Evolutionary conservation across 371 early-diverging fungal genomes (phyloP).

Genomic region (Mucor lusitanicus): DNA sequence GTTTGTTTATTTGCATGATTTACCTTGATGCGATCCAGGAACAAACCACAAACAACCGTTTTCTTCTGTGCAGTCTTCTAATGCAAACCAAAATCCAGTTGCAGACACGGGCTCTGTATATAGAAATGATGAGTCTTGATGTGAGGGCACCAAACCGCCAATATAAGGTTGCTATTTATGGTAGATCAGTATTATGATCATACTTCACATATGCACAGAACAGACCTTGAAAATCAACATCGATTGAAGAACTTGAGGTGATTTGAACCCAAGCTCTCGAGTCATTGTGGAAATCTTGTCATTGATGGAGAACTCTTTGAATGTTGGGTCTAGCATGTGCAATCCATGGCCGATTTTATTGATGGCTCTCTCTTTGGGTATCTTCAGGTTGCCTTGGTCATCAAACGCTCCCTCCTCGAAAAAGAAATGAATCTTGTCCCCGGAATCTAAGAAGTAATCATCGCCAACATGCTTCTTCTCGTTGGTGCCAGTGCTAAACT

Average conservation of each 20-base stretch:
- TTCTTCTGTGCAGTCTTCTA: conserved; percentile 86
- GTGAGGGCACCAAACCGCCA: conserved; percentile 60
- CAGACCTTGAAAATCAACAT: conserved; percentile 89
- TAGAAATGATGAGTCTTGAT: conserved; percentile 91
- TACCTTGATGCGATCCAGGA: conserved; percentile 85
- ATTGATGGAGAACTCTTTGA: conserved; percentile 63
- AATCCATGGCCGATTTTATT: conserved; percentile 95
- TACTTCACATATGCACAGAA: neutral
- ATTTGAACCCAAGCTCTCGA: conserved; percentile 61
- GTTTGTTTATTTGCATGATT: neutral
- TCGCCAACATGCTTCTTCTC: conserved; percentile 77
- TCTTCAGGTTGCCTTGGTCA: conserved; percentile 59
- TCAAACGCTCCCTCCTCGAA: conserved; percentile 87
- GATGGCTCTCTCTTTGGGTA: conserved; percentile 67
- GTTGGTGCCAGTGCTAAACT: conserved; percentile 74
- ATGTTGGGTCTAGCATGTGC: conserved; percentile 78
- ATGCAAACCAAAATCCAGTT: conserved; percentile 91
- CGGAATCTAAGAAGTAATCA: conserved; percentile 84
- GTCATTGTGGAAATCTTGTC: conserved; percentile 59
- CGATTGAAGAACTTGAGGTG: conserved; percentile 83
- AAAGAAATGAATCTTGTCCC: conserved; percentile 87
- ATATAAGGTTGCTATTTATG: conserved; percentile 4
- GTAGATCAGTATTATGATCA: neutral
- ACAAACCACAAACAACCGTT: conserved; percentile 91
- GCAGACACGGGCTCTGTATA: conserved; percentile 88